Base-by-base conservation (phyloP, 495 filamentous ascomycete species). In the Parachaetomium inaequale region DNA sequence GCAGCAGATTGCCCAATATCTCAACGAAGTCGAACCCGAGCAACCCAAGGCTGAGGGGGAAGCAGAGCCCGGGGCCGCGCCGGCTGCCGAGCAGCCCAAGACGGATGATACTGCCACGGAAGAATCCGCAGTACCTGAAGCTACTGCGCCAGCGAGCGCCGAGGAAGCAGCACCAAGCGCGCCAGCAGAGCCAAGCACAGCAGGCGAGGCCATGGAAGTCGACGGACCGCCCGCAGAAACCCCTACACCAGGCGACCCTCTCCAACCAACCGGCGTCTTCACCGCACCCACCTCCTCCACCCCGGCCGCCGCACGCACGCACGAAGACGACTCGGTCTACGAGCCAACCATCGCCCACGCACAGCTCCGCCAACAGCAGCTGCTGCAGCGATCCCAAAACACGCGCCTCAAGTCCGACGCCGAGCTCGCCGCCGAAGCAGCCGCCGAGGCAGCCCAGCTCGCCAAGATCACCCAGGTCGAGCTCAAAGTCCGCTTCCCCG, bases 401-500 rank as follows among this genome's bases (percentile, higher is more conserved):
- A 83, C 82, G 63, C 87, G 88, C 17, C 80, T 92, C 7, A 81
- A 80, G 4, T 89, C 87, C 8, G 88, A 92, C 64, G 80, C 78
- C 21, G 88, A 92, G 66, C 74, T 87, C 52, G 85, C 82, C 32
- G 80, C 79, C 36, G 80, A 79, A 50, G 85, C 82, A 45, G 75
- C 76, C 0, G 84, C 74, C 19, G 84, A 87, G 38, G 82, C 83
- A 31, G 84, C 86, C 36, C 82, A 75, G 55, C 79, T 88, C 14
- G 84, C 86, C 34, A 81, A 80, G 21, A 78, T 92, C 58, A 87
- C 82, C 38, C 79, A 83, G 46, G 85, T 96, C 43, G 79, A 85
- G 43, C 82, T 98, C 58, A 92, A 89, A 62, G 79, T 98, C 56
- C 88, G 93, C 25, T 92, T 96, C 64, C 93, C 94, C 1, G 92